phyloP scores from a whole-genome alignment of 2,329 filamentous ascomycete genomes.

The Penicillium griseofulvum region DNA sequence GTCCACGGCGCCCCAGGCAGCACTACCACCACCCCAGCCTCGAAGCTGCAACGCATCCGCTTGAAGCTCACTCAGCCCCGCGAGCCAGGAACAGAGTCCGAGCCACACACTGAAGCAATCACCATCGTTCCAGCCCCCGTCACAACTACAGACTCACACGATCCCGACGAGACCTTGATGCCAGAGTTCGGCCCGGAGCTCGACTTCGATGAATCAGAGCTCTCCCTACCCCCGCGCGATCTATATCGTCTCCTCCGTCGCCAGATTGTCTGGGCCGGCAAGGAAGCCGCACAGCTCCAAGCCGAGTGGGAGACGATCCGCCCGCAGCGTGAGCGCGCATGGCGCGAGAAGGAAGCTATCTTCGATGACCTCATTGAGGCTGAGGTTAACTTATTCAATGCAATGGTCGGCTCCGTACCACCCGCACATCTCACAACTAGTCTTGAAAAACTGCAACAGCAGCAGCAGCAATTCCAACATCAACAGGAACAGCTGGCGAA shows the following conservation, averaged over 20 bases:
- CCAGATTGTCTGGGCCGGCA: slow-evolving; percentile 49
- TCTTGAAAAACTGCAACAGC: slow-evolving; percentile 23
- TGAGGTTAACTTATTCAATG: slow-evolving; percentile 38
- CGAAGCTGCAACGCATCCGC: slow-evolving; percentile 43
- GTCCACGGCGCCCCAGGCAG: slow-evolving; percentile 29
- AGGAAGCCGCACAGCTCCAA: slow-evolving; percentile 41
- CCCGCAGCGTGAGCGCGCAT: slow-evolving; percentile 39
- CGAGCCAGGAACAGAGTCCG: slow-evolving; percentile 24
- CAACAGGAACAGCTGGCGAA: slow-evolving; percentile 22
- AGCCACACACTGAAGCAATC: slow-evolving; percentile 21
- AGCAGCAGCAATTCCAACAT: slow-evolving; percentile 20
- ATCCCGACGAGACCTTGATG: slow-evolving; percentile 35
- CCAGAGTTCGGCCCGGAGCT: slow-evolving; percentile 43
- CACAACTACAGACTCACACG: slow-evolving; percentile 28
- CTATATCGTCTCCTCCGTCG: slow-evolving; percentile 47
- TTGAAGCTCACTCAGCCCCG: slow-evolving; percentile 41
- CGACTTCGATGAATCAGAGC: slow-evolving; percentile 46
- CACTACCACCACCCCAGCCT: slow-evolving; percentile 25
- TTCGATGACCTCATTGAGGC: slow-evolving; percentile 46
- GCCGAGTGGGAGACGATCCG: slow-evolving; percentile 40
- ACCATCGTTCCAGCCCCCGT: slow-evolving; percentile 15
- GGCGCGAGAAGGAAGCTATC: slow-evolving; percentile 44
- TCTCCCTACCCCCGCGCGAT: slow-evolving; percentile 41
- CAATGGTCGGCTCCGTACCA: slow-evolving; percentile 19
- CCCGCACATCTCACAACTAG: slow-evolving; percentile 16